phyloP scores from a whole-genome alignment of 2,329 filamentous ascomycete genomes.

The Arthrobotrys conoides region DNA sequence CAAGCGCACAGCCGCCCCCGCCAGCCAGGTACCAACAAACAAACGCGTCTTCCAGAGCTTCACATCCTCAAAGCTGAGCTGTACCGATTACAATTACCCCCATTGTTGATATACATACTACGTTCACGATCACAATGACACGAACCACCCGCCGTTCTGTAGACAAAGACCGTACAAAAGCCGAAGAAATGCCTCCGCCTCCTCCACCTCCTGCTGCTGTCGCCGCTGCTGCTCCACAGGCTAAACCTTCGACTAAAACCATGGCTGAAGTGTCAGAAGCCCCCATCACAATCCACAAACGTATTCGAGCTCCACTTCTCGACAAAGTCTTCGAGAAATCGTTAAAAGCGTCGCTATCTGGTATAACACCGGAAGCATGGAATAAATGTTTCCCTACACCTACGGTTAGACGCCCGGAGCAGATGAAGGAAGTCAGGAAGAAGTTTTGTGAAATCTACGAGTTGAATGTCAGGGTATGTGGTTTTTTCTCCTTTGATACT shows the following conservation, averaged over 20 bases:
- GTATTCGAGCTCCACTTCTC: constrained; percentile 47
- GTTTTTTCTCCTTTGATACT: not conserved
- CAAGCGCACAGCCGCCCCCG: constrained; percentile 30
- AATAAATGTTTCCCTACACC: constrained; percentile 58
- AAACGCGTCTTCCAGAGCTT: constrained; percentile 50
- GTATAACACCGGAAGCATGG: constrained; percentile 51
- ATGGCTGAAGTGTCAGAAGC: constrained; percentile 19
- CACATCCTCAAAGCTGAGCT: not conserved
- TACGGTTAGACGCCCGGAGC: constrained; percentile 32
- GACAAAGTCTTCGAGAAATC: constrained; percentile 57
- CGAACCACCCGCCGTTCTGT: constrained; percentile 52
- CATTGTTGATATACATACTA: not conserved
- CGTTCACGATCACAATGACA: constrained; percentile 31
- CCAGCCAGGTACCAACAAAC: constrained; percentile 10
- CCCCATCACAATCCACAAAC: constrained; percentile 47
- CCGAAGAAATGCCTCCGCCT: constrained; percentile 43
- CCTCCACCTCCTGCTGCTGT: not conserved
- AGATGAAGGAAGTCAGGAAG: constrained; percentile 46
- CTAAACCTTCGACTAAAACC: not conserved
- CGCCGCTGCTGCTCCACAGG: not conserved
- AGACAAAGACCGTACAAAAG: constrained; percentile 24
- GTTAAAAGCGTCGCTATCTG: constrained; percentile 45
- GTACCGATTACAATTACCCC: too few relatives aligned
- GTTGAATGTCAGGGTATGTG: constrained; percentile 48
- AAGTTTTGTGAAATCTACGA: constrained; percentile 58